These are phyloP conservation scores for Rhodomyrtus tomentosa DNA, from an alignment of 345 rosid genomes.

Conservation along the genomic window DNA sequence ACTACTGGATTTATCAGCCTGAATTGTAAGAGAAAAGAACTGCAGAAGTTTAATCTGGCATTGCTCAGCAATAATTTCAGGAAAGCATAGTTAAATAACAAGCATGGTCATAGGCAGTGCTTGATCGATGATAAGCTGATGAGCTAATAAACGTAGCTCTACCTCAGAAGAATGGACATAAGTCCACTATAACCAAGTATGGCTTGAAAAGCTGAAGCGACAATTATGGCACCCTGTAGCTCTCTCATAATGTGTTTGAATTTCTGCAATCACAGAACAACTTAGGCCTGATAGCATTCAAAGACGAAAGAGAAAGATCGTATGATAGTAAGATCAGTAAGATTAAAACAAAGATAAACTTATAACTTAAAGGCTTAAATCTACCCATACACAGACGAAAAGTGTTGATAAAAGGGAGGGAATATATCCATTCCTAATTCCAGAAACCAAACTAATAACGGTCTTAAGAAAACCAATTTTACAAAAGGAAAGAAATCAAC, in stretches of 20 bases:
- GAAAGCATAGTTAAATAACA: background rate
- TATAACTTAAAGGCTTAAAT: background rate
- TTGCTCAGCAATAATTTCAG: background rate
- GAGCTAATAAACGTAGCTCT: background rate
- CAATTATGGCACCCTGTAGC: constrained; percentile 83
- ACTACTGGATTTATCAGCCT: constrained; percentile 97
- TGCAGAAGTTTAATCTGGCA: background rate
- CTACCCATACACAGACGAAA: background rate
- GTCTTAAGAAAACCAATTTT: background rate
- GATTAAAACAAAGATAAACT: background rate
- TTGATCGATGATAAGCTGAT: background rate
- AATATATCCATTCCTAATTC: background rate
- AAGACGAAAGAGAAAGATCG: background rate
- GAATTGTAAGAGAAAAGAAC: constrained; percentile 1
- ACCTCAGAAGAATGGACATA: constrained; percentile 63
- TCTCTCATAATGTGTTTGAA: constrained; percentile 96
- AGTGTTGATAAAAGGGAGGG: background rate
- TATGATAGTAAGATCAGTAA: background rate
- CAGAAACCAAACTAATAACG: background rate
- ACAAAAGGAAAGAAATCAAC: background rate
- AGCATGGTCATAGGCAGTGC: background rate
- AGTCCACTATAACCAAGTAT: constrained; percentile 89
- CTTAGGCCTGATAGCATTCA: background rate
- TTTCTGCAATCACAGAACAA: constrained; percentile 33
- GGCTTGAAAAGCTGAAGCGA: constrained; percentile 83